Base-by-base conservation (phyloP, 139 green algal genomes). In the Raphidocelis subcapitata region DNA sequence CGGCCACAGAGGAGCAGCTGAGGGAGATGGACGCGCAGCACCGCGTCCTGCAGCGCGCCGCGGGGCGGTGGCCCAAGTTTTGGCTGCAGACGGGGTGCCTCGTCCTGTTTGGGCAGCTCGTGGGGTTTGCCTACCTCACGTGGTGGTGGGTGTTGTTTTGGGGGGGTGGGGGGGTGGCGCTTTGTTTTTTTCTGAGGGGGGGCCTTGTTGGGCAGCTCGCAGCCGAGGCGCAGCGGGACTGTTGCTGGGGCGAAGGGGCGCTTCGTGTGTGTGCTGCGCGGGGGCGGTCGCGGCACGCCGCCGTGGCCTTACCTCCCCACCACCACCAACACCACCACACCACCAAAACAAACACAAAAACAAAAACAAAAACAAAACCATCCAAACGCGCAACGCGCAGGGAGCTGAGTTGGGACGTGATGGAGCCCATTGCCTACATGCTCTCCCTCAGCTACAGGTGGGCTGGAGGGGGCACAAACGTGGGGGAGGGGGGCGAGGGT, bases 351-450 rank as follows among this genome's bases (percentile, higher is more conserved):
- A n/a, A n/a, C n/a, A n/a, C n/a, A n/a, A n/a, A n/a, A n/a, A n/a
- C n/a, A n/a, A n/a, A n/a, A n/a, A n/a, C n/a, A n/a, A n/a, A n/a
- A n/a, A n/a, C n/a, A n/a, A n/a, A n/a, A n/a, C n/a, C n/a, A n/a
- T n/a, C n/a, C n/a, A n/a, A n/a, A n/a, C n/a, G n/a, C n/a, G n/a
- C n/a, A n/a, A n/a, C n/a, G n/a, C 20, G 70, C 54, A 72, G 64
- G 64, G 73, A 80, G 65, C 31, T 77, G 49, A 73, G 61, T 28
- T 85, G 79, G 79, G 79, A 85, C 23, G 79, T 85, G 12, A 81
- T 85, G 74, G 79, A 85, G 65, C 79, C 79, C 4, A 73, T 77
- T 62, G 75, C 56, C 55, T 78, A 72, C 52, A 67, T 78, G 5
- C 28, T 78, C 37, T 46, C 60, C 47, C 47, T 77, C 15, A 37